Conservation (phyloP, 1,284 basidiomycete genomes). For the Rhizopogon hawkerae region DNA sequence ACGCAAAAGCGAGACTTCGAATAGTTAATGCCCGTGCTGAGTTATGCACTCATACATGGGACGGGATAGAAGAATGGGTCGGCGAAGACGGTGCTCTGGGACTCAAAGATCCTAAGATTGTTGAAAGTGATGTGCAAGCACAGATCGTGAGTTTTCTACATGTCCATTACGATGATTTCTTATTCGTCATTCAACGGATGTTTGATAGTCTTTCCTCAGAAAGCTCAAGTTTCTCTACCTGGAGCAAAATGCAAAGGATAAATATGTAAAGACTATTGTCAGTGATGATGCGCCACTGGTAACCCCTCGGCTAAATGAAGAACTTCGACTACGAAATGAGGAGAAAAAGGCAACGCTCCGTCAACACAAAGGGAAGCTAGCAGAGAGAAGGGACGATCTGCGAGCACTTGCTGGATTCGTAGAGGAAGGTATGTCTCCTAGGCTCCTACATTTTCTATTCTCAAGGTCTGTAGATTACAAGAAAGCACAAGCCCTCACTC, state of each 20-base stretch:
- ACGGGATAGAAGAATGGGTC: slow-evolving; percentile 21
- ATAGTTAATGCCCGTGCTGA: slow-evolving; percentile 18
- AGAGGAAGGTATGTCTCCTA: slow-evolving; percentile 47
- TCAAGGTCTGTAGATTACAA: slow-evolving; percentile 41
- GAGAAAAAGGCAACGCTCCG: slow-evolving; percentile 64
- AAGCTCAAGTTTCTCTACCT: slow-evolving; percentile 81
- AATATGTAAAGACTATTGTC: slow-evolving; percentile 77
- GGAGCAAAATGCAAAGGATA: slow-evolving; percentile 80
- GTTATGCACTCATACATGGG: slow-evolving; percentile 23
- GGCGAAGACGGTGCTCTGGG: slow-evolving; percentile 18
- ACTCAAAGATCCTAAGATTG: slow-evolving; percentile 22
- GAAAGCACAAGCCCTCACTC: slow-evolving; percentile 43
- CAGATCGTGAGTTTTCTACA: slow-evolving; percentile 18
- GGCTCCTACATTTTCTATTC: not conserved
- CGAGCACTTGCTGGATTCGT: slow-evolving; percentile 54
- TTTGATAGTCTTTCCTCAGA: slow-evolving; percentile 59
- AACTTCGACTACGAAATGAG: slow-evolving; percentile 50
- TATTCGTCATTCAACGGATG: not conserved
- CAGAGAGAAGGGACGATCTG: slow-evolving; percentile 54
- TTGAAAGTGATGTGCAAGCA: slow-evolving; percentile 24
- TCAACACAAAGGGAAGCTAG: slow-evolving; percentile 51
- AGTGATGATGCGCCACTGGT: slow-evolving; percentile 74
- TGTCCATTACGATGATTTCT: not conserved
- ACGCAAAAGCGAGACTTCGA: slow-evolving; percentile 12
- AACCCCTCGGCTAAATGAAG: slow-evolving; percentile 66